Evolutionary conservation across 2,329 filamentous ascomycete species (phyloP), one percentile per base, ranked within the genome.

Genomic region (Chaetothyriales sp.): DNA sequence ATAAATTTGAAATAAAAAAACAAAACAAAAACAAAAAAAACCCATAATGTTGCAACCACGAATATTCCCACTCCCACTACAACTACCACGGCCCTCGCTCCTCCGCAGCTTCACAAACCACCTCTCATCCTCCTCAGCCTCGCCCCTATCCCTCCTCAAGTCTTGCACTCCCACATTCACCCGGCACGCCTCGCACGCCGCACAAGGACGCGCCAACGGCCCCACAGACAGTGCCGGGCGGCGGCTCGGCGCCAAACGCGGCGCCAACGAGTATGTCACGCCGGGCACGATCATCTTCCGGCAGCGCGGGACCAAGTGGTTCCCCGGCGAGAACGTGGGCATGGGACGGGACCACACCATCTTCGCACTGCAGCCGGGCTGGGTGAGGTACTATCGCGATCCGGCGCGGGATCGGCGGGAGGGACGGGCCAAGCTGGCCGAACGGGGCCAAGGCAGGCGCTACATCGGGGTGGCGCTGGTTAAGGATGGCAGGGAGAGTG

Each of bases 201-300:
- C 78, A 22, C 78, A 83, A 71, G 80, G 80, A 61, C 73, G 78
- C 54, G 81, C 81, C 69, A 94, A 85, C 64, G 78, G 80, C 58
- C 78, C 80, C 25, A 82, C 82, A 64, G 77, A 85, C 62, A 81
- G 82, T 3, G 75, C 83, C 1, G 83, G 83, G 62, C 95, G 95
- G 73, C 88, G 95, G 67, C 73, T 98, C 60, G 92, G 92, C 60
- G 89, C 90, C 4, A 98, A 98, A 77, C 88, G 90, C 70, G 83
- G 84, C 18, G 88, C 86, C 68, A 90, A 90, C 66, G 85, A 95
- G 73, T 94, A 84, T 68, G 92, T 98, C 37, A 85, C 95, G 53
- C 85, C 89, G 4, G 92, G 92, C 51, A 97, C 95, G 74, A 98
- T 98, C 70, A 86, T 98, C 71, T 98, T 92, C 79, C 89, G 88